Evolutionary conservation across 768 basidiomycete species (phyloP), one percentile per base, ranked within the genome.

Genomic region (Hypholoma sublateritium): DNA sequence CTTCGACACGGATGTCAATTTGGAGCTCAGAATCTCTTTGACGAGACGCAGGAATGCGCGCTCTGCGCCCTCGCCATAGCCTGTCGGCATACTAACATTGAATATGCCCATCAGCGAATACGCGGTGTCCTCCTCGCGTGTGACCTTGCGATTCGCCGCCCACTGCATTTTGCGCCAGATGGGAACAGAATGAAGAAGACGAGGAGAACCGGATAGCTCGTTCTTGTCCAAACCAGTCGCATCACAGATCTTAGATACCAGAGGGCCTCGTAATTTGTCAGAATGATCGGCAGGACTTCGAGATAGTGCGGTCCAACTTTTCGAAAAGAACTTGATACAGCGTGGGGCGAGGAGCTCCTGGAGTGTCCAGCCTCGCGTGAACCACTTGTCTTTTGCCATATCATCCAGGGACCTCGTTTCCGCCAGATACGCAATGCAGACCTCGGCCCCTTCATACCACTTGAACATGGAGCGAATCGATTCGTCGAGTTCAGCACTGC

Each of bases 61-160:
- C 22, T 52, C 21, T 4, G 24, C 22, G 1, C 50, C 50, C 25
- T 52, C 50, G 24, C 50, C 50, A 14, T 52, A 52, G 1, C 36
- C 50, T 6, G 39, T 52, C 2, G 50, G 41, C 22, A 52, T 39
- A 16, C 36, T 52, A 24, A 52, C 50, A 14, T 42, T 24, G 37
- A 52, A 52, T 8, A 52, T 52, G 2, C 50, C 50, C 50, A 52
- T 52, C 13, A 52, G 50, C 4, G 50, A 52, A 42, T 52, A 52
- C 4, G 50, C 50, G 7, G 39, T 25, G 39, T 52, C 50, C 17
- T 52, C 50, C 25, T 21, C 50, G 22, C 39, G 36, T 2, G 50
- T 52, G 16, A 52, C 50, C 16, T 52, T 24, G 9, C 50, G 39
- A 12, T 52, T 24, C 1, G 50, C 50, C 25, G 50, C 50, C 50